phyloP scores from a whole-genome alignment of 2,329 filamentous ascomycete genomes.

The Neurospora crassa region DNA sequence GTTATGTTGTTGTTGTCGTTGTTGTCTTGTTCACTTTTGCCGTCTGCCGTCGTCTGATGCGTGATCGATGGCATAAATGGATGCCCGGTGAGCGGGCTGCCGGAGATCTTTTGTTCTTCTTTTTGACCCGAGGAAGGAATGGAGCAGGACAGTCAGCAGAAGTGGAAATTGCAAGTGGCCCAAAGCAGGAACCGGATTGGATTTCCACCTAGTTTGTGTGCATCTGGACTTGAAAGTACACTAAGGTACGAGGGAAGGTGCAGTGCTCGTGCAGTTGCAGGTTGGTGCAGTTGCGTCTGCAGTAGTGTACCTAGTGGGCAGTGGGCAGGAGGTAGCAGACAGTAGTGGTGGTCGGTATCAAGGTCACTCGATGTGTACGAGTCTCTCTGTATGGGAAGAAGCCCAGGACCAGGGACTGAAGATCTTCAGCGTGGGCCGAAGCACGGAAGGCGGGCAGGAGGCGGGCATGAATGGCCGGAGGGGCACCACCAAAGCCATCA shows the following conservation, averaged over 20 bases:
- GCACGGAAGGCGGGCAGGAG: background rate
- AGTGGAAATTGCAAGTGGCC: background rate
- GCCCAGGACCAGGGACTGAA: background rate
- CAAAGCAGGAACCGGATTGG: background rate
- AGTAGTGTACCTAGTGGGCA: background rate
- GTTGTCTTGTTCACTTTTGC: background rate
- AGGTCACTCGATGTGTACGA: background rate
- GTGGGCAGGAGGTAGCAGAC: background rate
- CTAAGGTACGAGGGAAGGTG: constrained; percentile 1
- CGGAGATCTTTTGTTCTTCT: constrained; percentile 2
- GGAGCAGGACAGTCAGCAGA: background rate
- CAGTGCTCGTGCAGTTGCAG: background rate
- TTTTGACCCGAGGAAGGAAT: background rate
- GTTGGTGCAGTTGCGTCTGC: background rate
- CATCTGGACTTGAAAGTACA: background rate
- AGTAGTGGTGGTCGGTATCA: background rate
- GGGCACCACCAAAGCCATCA: background rate
- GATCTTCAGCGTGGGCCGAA: background rate
- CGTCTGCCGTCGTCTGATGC: background rate
- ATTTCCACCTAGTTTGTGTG: background rate
- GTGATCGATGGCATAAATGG: background rate
- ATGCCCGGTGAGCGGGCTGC: background rate
- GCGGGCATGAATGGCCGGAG: background rate
- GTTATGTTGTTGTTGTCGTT: background rate
- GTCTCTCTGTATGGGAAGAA: background rate